Percentiles rank a stretch among this genome's conserved stretches.
Conservation (phyloP, 805 yeast species). For the Candida peoriensis region DNA sequence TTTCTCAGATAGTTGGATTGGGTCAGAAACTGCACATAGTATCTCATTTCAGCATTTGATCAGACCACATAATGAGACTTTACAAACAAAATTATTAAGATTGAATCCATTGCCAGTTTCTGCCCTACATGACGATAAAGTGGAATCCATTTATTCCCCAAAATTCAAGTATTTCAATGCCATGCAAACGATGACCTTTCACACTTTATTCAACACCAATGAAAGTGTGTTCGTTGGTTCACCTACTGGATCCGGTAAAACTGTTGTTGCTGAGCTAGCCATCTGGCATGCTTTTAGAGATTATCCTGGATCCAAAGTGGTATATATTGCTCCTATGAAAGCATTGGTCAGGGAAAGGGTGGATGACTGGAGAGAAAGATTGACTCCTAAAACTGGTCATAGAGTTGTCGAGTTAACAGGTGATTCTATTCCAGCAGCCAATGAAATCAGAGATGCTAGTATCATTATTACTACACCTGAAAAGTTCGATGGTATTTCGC, state of each 20-base stretch:
- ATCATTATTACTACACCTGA: constrained; percentile 92
- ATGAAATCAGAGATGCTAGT: constrained; percentile 78
- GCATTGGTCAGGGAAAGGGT: constrained; percentile 97
- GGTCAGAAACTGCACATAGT: constrained; percentile 69
- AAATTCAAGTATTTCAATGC: constrained; percentile 90
- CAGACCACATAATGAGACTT: constrained; percentile 80
- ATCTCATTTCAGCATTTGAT: constrained; percentile 88
- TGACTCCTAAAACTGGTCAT: constrained; percentile 82
- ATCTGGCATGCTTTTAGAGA: constrained; percentile 93
- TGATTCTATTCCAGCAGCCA: constrained; percentile 83
- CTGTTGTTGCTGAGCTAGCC: constrained; percentile 94
- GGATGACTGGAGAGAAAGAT: constrained; percentile 73
- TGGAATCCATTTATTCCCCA: constrained; percentile 62
- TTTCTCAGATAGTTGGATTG: constrained; percentile 85
- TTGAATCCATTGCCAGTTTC: constrained; percentile 82
- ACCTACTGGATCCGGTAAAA: constrained; percentile 98
- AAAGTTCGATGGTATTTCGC: constrained; percentile 95
- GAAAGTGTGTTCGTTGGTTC: constrained; percentile 89
- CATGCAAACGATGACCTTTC: constrained; percentile 97
- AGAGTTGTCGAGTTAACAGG: constrained; percentile 88
- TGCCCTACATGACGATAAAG: constrained; percentile 63
- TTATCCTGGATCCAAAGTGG: constrained; percentile 82
- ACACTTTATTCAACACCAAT: constrained; percentile 74
- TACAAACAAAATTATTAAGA: constrained; percentile 73
- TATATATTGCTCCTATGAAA: constrained; percentile 90